These are phyloP conservation scores for Fomitopsis schrenkii DNA, from an alignment of 1,284 basidiomycete species.

Conservation along the genomic window DNA sequence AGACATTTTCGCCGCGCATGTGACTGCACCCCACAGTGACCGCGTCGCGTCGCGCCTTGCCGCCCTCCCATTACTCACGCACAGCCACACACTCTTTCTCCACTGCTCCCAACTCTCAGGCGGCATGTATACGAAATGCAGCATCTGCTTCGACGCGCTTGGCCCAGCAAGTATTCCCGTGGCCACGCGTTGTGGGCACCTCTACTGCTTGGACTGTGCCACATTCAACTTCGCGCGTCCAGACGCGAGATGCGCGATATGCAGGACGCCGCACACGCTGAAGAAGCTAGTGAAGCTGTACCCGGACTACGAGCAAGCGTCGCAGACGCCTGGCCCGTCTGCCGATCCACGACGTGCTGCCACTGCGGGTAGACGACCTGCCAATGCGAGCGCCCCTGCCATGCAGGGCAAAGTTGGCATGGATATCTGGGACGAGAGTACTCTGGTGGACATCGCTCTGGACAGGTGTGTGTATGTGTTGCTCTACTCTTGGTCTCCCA, in stretches of 20 bases:
- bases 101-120: not conserved
- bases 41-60: slow-evolving; percentile 5
- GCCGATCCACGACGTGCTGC: not conserved
- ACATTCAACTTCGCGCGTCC: slow-evolving; percentile 20
- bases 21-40: not conserved
- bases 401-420: not conserved
- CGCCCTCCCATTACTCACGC: not conserved
- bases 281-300: slow-evolving; percentile 22
- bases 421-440: not conserved
- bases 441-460: not conserved
- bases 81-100: slow-evolving; percentile 7
- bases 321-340: not conserved
- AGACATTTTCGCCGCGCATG: slow-evolving; percentile 5
- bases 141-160: slow-evolving; percentile 23
- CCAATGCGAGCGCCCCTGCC: not conserved
- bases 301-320: slow-evolving; percentile 10
- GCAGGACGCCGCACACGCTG: slow-evolving; percentile 17
- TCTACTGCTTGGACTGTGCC: slow-evolving; percentile 27
- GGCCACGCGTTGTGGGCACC: slow-evolving; percentile 24
- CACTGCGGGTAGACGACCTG: not conserved
- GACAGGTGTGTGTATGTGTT: not conserved
- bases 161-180: slow-evolving; percentile 10
- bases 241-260: slow-evolving; percentile 20
- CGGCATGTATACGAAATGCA: slow-evolving; percentile 18
- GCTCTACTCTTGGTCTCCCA: not conserved